These are phyloP conservation scores for Chlorella sp. DNA, from an alignment of 139 green algal genomes.

Conservation along the genomic window DNA sequence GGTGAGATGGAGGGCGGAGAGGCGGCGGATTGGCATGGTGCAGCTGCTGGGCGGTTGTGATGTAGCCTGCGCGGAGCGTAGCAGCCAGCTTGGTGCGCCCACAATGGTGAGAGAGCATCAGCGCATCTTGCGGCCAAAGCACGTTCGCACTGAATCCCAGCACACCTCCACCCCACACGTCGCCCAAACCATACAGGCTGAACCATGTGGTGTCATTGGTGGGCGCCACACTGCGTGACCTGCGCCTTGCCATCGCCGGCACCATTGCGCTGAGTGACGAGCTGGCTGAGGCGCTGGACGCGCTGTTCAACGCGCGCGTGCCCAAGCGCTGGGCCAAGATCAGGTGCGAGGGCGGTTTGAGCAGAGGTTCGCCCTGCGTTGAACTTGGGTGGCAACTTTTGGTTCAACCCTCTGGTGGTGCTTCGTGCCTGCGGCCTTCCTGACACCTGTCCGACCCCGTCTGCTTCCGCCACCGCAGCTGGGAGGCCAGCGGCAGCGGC, in stretches of 20 bases:
- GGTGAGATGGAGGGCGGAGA: not conserved
- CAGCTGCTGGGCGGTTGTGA: too few relatives aligned
- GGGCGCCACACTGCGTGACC: conserved; percentile 77
- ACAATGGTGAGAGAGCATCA: too few relatives aligned
- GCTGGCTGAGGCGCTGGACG: conserved; percentile 86
- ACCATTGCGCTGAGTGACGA: conserved; percentile 87
- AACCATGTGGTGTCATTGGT: conserved; percentile 80
- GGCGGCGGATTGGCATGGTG: not conserved
- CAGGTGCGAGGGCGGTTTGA: conserved; percentile 65
- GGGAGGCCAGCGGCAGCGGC: conserved; percentile 80
- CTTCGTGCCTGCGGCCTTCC: too few relatives aligned
- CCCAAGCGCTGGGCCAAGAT: conserved; percentile 85
- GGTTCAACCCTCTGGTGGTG: too few relatives aligned
- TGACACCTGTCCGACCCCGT: too few relatives aligned
- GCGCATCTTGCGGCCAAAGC: too few relatives aligned
- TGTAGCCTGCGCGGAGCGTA: too few relatives aligned
- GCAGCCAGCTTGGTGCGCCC: too few relatives aligned
- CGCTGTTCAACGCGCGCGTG: conserved; percentile 90
- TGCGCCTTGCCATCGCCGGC: conserved; percentile 90
- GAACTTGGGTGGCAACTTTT: too few relatives aligned
- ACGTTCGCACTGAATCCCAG: too few relatives aligned
- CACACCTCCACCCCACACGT: not conserved
- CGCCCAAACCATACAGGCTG: conserved; percentile 82
- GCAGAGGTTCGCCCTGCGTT: too few relatives aligned
- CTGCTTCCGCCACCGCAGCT: conserved; percentile 31